Evolutionary conservation across 768 basidiomycete species (phyloP).

Genomic region (Psilocybe cyanescens): DNA sequence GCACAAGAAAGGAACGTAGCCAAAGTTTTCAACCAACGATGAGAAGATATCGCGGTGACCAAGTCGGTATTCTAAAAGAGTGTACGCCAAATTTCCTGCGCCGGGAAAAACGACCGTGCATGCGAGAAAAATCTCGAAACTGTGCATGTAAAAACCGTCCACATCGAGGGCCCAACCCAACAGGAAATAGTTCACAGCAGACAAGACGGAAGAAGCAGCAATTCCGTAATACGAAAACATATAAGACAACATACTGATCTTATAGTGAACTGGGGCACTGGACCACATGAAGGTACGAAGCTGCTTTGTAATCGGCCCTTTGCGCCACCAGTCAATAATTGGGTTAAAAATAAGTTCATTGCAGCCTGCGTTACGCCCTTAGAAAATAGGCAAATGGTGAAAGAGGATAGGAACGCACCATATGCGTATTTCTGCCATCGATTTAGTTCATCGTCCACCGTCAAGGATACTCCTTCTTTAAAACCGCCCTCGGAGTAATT

Average conservation of each 20-base stretch:
- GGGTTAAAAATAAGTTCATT: constrained; percentile 89
- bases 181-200: constrained; percentile 71
- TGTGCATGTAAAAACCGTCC: constrained; percentile 74
- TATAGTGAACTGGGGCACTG: constrained; percentile 78
- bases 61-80: constrained; percentile 70
- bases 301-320: constrained; percentile 85
- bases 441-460: constrained; percentile 89
- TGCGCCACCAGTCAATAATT: constrained; percentile 71
- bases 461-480: constrained; percentile 91
- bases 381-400: neutral
- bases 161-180: constrained; percentile 64
- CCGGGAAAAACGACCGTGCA: constrained; percentile 74
- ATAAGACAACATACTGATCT: constrained; percentile 78
- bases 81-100: constrained; percentile 69
- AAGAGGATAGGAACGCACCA: constrained; percentile 39
- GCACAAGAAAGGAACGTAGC: constrained; percentile 78
- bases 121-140: constrained; percentile 76
- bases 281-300: constrained; percentile 81
- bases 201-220: constrained; percentile 63
- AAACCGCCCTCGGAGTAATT: constrained; percentile 86
- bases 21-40: constrained; percentile 59
- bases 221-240: constrained; percentile 64
- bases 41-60: constrained; percentile 56
- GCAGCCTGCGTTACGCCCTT: constrained; percentile 46
- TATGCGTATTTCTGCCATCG: constrained; percentile 91